Evolutionary conservation across 2,329 filamentous ascomycete genomes (phyloP), one percentile per base, ranked within the genome.

Genomic region (Cordyceps fumosorosea): DNA sequence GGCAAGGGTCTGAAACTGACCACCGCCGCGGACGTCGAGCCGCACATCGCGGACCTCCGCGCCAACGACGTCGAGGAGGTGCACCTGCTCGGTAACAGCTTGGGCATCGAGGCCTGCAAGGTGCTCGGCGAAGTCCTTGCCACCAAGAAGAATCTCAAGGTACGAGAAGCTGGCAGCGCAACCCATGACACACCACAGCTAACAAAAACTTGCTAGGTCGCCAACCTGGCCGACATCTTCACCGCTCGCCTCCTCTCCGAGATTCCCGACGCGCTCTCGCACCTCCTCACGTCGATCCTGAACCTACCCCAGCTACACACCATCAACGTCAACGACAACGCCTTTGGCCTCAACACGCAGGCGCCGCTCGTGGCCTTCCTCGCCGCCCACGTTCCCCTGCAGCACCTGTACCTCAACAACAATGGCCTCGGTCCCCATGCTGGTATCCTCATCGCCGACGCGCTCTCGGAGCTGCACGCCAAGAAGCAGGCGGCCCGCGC

Each of bases 211-310:
- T 69, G 63, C 40, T 69, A 88, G 86, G 80, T 88, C 71, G 93
- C 90, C 72, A 96, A 97, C 78, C 82, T 99, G 62, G 93, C 93
- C 75, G 95, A 99, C 75, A 96, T 99, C 80, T 99, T 98, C 80
- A 99, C 95, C 63, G 91, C 90, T 37, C 91, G 95, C 67, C 85
- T 98, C 52, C 86, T 98, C 65, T 89, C 87, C 75, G 95, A 99
- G 75, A 99, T 99, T 66, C 95, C 95, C 54, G 88, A 89, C 66
- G 93, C 95, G 8, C 85, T 99, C 60, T 90, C 89, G 52, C 87
- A 85, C 63, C 87, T 99, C 54, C 87, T 99, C 60, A 92, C 88
- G 47, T 89, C 93, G 4, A 87, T 98, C 48, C 86, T 97, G 62
- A 89, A 92, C 71, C 88, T 96, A 60, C 89, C 90, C 1, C 88